Evolutionary conservation across 192 early-diverging fungal genomes (phyloP).

Genomic region (Cetraspora pellucida): DNA sequence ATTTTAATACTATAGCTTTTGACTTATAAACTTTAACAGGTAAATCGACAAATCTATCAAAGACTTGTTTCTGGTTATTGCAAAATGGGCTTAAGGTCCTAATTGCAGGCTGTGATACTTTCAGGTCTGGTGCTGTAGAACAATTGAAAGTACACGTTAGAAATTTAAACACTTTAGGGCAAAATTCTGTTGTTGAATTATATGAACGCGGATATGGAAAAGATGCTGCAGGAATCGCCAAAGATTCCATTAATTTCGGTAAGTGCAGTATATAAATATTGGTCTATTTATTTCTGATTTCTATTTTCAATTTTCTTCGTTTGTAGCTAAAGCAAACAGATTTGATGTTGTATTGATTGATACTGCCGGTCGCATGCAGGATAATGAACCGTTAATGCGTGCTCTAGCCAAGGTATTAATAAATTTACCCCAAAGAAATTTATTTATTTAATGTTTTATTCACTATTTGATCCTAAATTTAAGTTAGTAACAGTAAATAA

Average conservation of each 20-base stretch:
- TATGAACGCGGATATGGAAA: constrained; percentile 97
- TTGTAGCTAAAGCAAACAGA: constrained; percentile 60
- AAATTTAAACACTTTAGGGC: constrained; percentile 79
- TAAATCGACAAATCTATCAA: constrained; percentile 92
- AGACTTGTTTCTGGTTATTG: constrained; percentile 93
- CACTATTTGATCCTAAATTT: not conserved
- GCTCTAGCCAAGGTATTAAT: constrained; percentile 79
- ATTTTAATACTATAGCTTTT: not conserved
- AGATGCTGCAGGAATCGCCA: constrained; percentile 93
- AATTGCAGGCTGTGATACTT: constrained; percentile 97
- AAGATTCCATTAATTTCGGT: constrained; percentile 87
- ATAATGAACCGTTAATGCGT: constrained; percentile 97
- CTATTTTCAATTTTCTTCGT: not conserved
- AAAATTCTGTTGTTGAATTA: constrained; percentile 71
- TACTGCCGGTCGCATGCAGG: constrained; percentile 98
- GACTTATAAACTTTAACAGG: constrained; percentile 26
- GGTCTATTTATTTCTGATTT: not conserved
- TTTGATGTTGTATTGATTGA: constrained; percentile 95
- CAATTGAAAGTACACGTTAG: constrained; percentile 89
- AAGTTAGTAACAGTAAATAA: constrained; percentile 84
- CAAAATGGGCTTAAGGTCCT: constrained; percentile 88
- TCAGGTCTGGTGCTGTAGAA: constrained; percentile 94
- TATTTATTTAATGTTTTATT: not conserved
- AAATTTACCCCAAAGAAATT: not conserved
- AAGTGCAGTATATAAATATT: constrained; percentile 12